Evolutionary conservation across 2,329 filamentous ascomycete species (phyloP), one percentile per base, ranked within the genome.

Genomic region (Hymenoscyphus repandus): DNA sequence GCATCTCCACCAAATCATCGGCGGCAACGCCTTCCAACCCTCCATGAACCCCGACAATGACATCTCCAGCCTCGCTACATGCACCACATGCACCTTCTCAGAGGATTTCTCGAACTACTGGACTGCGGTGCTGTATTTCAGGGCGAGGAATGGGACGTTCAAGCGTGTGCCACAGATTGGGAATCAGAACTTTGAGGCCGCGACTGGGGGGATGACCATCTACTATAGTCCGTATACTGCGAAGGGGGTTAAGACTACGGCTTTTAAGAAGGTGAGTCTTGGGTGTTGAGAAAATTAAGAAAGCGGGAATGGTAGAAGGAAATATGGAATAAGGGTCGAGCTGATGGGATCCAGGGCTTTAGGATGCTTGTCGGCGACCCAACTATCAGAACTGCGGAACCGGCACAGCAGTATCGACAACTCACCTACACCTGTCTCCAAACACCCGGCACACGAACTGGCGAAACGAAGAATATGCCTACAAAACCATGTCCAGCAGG

Each of bases 401-500:
- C 22, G 9, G 39, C 47, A 34, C 22, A 50, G 34, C 52, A 52
- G 41, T 45, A 32, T 34, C 53, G 52, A 36, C 50, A 44, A 15
- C 52, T 52, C 70, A 74, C 12, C 75, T 59, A 87, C 86, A 27
- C 75, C 59, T 33, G 20, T 12, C 11, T 36, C 7, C 30, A 4
- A 30, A 32, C 33, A 74, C 81, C 62, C 42, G 22, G 37, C 12
- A 17, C 39, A 4, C 34, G 3, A n/a, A 53, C 45, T 11, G 13
- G 53, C 32, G 74, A 82, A 50, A 75, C 71, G 4, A 68, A 69
- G 13, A 66, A 69, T 13, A 72, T 86, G 30, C 81, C 80, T 1
- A 70, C 72, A 53, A 70, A 72, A 50, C 74, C 74, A 52, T 83
- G 82, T 61, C 68, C 70, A 5, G 66, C 72, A 22, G 72, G 80